Percentiles rank a stretch among this genome's conserved stretches.
These are phyloP conservation scores for Actinomortierella ambigua DNA, from an alignment of 371 early-diverging fungal genomes.

Conservation along the genomic window DNA sequence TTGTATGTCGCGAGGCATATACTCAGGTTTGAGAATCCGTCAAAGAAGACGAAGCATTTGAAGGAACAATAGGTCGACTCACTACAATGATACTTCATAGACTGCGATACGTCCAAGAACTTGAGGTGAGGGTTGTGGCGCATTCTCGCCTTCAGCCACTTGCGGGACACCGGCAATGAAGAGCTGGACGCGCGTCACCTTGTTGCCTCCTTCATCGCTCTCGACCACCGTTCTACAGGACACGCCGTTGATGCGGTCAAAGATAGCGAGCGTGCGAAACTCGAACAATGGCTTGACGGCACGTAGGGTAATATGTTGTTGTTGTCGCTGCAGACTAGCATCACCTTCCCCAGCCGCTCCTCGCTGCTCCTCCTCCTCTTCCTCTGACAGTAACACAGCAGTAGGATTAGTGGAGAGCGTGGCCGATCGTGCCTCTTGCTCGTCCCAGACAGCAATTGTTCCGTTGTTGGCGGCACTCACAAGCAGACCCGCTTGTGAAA, in stretches of 20 bases:
- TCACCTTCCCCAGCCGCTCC: not conserved
- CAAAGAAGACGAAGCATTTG: no score
- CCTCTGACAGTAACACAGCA: not conserved
- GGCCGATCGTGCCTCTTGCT: conserved; percentile 17
- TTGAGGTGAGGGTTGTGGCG: no score
- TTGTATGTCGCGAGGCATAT: no score
- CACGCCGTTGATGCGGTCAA: conserved; percentile 43
- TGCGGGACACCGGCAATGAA: no score
- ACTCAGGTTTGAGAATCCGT: no score
- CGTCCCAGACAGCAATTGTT: conserved; percentile 41
- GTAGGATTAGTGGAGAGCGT: conserved; percentile 10
- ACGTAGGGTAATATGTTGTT: conserved; percentile 2
- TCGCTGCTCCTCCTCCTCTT: not conserved
- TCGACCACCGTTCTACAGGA: no score
- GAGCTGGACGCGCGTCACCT: no score
- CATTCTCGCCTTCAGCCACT: no score
- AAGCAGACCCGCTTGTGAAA: conserved; percentile 25
- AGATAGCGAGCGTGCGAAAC: conserved; percentile 20
- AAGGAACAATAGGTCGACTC: no score
- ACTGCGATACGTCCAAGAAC: no score
- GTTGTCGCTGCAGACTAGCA: not conserved
- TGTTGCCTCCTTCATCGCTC: no score
- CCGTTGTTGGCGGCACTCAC: conserved; percentile 34
- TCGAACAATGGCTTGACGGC: conserved; percentile 22
- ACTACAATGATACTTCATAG: no score